phyloP scores from a whole-genome alignment of 345 rosid species.

The Lepidium africanum region DNA sequence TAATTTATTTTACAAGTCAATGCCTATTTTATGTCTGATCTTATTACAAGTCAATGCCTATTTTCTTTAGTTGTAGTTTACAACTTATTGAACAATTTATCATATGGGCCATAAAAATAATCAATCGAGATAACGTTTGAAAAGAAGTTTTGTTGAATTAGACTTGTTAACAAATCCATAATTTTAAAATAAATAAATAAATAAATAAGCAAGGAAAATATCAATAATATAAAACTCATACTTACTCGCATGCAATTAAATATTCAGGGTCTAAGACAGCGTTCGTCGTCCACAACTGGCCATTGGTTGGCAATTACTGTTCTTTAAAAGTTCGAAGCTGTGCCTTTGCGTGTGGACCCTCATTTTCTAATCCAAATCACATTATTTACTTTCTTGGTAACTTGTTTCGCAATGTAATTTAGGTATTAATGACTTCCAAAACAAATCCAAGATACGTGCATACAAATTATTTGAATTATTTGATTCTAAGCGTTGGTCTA shows the following conservation, averaged over 20 bases:
- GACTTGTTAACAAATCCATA: constrained; percentile 5
- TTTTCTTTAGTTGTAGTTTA: background rate
- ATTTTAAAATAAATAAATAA: background rate
- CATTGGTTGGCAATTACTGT: constrained; percentile 20
- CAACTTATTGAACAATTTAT: background rate
- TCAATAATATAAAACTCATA: background rate
- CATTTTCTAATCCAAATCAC: background rate
- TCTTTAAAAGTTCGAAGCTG: background rate
- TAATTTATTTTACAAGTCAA: background rate
- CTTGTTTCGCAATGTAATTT: background rate
- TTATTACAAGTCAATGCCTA: background rate
- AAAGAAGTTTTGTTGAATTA: background rate
- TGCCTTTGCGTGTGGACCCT: constrained; percentile 22
- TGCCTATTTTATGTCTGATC: background rate
- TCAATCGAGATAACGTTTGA: background rate
- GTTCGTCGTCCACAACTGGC: constrained; percentile 20
- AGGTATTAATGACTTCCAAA: background rate
- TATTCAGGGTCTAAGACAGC: background rate
- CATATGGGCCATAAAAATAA: background rate
- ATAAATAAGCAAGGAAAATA: background rate
- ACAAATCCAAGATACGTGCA: background rate
- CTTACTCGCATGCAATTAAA: constrained; percentile 21
- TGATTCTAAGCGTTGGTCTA: background rate
- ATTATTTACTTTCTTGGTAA: background rate
- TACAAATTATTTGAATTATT: background rate